Evolutionary conservation across 2,329 filamentous ascomycete species (phyloP).

Genomic region (Trichophyton benhamiae): DNA sequence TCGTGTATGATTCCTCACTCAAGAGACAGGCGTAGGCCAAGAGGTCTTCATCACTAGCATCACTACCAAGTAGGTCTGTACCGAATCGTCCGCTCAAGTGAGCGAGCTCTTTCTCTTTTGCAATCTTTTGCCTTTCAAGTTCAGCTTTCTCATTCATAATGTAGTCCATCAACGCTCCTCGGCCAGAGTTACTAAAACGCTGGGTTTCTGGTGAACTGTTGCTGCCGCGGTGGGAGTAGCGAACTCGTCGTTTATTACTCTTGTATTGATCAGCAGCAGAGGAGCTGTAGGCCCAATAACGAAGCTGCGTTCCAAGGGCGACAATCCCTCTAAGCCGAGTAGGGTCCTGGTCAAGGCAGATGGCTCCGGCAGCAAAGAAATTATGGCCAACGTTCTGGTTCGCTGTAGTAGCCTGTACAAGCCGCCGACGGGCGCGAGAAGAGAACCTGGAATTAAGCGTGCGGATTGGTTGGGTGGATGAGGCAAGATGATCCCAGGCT

Average conservation of each 20-base stretch:
- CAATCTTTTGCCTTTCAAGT: slow-evolving; percentile 59
- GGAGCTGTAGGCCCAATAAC: slow-evolving; percentile 93
- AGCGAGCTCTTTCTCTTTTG: slow-evolving; percentile 53
- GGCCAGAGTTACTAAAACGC: slow-evolving; percentile 48
- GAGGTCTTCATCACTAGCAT: slow-evolving; percentile 48
- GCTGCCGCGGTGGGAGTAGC: slow-evolving; percentile 54
- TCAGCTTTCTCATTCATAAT: slow-evolving; percentile 80
- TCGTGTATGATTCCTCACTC: slow-evolving; percentile 46
- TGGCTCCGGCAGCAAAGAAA: slow-evolving; percentile 69
- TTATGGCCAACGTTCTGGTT: slow-evolving; percentile 58
- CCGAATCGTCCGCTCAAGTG: slow-evolving; percentile 72
- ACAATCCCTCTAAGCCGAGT: slow-evolving; percentile 76
- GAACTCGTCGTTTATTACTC: slow-evolving; percentile 64
- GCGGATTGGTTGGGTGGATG: slow-evolving; percentile 61
- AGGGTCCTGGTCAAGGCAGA: slow-evolving; percentile 77
- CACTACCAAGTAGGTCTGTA: slow-evolving; percentile 54
- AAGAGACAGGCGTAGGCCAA: slow-evolving; percentile 51
- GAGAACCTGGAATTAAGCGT: slow-evolving; percentile 80
- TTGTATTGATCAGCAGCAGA: slow-evolving; percentile 58
- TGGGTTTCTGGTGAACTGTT: slow-evolving; percentile 44
- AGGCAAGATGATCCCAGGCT: slow-evolving; percentile 90
- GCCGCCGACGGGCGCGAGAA: slow-evolving; percentile 66
- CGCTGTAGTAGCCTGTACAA: slow-evolving; percentile 53
- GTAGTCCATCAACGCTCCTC: slow-evolving; percentile 62
- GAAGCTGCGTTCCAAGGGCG: slow-evolving; percentile 71